Base-by-base conservation (phyloP, 2,329 filamentous ascomycete species). In the Calonectria pteridis region DNA sequence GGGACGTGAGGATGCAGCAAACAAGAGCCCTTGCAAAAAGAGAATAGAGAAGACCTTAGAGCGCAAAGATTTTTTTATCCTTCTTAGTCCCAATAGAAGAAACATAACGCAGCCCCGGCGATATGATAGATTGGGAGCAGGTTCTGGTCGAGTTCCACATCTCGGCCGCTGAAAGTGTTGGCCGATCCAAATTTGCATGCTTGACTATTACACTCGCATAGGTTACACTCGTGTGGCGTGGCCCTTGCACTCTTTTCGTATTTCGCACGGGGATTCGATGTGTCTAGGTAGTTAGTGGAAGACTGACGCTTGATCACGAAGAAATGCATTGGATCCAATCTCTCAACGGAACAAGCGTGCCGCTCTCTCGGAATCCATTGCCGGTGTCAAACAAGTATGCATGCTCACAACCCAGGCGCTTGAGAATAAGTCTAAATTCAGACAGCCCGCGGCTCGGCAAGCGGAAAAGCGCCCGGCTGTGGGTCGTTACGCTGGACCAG, bases 351-450 rank as follows among this genome's bases (percentile, higher is more conserved):
- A n/a, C 33, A 33, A 58, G 23, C 13, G 14, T 26, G 35, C 35
- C 55, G 35, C 35, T 11, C 13, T 23, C 6, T 62, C 31, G 33
- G 55, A 40, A 29, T 20, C 7, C 23, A n/a, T 28, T 40, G 13
- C 23, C n/a, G 55, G n/a, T n/a, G 10, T 37, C 20, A 40, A 37
- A n/a, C 18, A 23, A 9, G 6, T 13, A 35, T 23, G 33, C 31
- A 62, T 62, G 10, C 31, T 59, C 14, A 37, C 23, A 35, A 23
- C n/a, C 55, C 23, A 11, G 10, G 55, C 33, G 31, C 26, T 28
- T 28, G 35, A 40, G 11, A 62, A 62, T 62, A 62, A 62, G 55
- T 37, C 55, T 62, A 62, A 62, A 62, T 62, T 16, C 9, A 35
- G 23, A 28, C 26, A 46, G 40, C 55, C 14, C 55, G n/a, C 35